Evolutionary conservation across 169 alveolate genomes (phyloP), one percentile per base, ranked within the genome.

Genomic region (Plasmodium falciparum): DNA sequence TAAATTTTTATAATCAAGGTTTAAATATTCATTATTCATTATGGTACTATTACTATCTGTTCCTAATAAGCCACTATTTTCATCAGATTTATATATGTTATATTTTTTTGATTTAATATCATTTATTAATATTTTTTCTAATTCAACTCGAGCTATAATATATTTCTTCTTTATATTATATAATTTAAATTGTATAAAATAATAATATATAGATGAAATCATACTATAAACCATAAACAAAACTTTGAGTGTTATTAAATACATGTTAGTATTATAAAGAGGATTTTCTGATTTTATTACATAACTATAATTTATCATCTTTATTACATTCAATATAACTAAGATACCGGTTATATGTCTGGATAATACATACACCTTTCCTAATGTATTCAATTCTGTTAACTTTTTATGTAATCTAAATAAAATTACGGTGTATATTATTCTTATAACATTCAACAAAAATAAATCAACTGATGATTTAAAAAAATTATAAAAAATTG

Each of bases 321-420:
- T 80, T 8, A 80, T 26, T 15, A 62, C 54, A 15, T 67, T 69
- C 15, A 69, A 12, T 15, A 80, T 67, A 8, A n/a, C 43, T 24
- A 80, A 33, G 3, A 80, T 54, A 5, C 90, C 90, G 7, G 73
- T 69, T 15, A 80, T 56, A 49, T 80, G 73, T 9, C 83, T 80
- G 13, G 73, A 39, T 20, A 54, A 50, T 4, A 43, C 52, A 15
- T 66, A n/a, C 20, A 58, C 33, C 8, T 66, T 80, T 50, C 59
- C 54, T 29, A 80, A 61, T 47, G 66, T 12, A 26, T 54, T n/a
- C 50, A 69, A 67, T 12, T 59, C 0, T 26, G 63, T 54, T 69
- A 80, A 54, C 43, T 11, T 66, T 9, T 59, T 45, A 69, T 80
- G 58, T 7, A 69, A 8, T 39, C 67, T 15, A 67, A 56, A 26